Evolutionary conservation across 805 yeast genomes (phyloP), one percentile per base, ranked within the genome.

Genomic region (Myxozyma monticola): DNA sequence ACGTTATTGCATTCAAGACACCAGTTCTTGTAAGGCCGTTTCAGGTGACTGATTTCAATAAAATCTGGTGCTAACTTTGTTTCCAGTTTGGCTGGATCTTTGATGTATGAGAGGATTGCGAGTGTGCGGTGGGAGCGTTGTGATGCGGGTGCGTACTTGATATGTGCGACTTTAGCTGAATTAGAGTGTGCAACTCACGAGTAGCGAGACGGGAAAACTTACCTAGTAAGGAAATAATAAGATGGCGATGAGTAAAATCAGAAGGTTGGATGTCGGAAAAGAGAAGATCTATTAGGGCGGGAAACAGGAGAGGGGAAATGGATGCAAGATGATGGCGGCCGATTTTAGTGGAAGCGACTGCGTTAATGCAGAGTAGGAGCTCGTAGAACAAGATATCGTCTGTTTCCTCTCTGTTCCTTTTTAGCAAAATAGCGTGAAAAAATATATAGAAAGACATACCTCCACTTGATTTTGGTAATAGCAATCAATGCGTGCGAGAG

Each of bases 11-110:
- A 45, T 25, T 54, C 58, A 12, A 20, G 7, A 33, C 34, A 38
- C 58, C 58, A 54, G 15, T 37, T 49, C 39, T 30, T 40, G 33
- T 42, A 47, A 17, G 56, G 56, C 1, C 57, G 46, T 14, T 42
- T 46, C 9, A 22, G 24, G 18, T 49, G 58, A 24, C 46, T 36
- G 36, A 39, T 17, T 22, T 42, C 56, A 22, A 51, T 41, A 34
- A 50, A 54, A 12, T 38, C 42, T 4, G 56, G 55, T 17, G 24
- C 28, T 8, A 25, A 31, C 25, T 43, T 38, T 8, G 21, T 21
- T 10, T 15, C 33, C 4, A 45, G 38, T 10, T 12, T 8, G 7
- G 18, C 14, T 3, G 47, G 49, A 22, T 51, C 51, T 28, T 53
- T 49, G 18, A 51, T 31, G 38, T 36, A 49, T 15, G 42, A 37